A percentile compares a stretch with the other conserved stretches of the same genome.
Conservation (phyloP, 352 stramenopile species). For the Pythium aphanidermatum region DNA sequence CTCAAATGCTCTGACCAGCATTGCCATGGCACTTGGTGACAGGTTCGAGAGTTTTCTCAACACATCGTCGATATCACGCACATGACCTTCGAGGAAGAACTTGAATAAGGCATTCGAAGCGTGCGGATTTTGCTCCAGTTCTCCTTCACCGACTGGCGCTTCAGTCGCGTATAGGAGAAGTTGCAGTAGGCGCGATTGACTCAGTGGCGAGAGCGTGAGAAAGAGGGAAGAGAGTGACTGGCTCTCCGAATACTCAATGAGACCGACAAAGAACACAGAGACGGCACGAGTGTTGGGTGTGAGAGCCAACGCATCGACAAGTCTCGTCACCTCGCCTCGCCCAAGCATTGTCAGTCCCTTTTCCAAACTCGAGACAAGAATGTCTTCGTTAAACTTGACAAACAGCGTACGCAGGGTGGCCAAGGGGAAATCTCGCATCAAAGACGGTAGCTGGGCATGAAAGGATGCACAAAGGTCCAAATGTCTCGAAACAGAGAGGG, state of each 20-base stretch:
- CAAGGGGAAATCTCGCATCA: conserved; percentile 47
- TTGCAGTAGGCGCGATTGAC: conserved; percentile 16
- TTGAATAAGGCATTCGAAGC: conserved; percentile 30
- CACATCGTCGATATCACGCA: conserved; percentile 30
- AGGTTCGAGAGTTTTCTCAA: conserved; percentile 42
- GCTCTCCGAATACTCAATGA: conserved; percentile 29
- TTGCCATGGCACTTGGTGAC: conserved; percentile 9
- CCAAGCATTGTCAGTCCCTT: conserved; percentile 28
- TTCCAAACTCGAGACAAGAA: conserved; percentile 31
- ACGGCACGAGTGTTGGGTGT: conserved; percentile 21
- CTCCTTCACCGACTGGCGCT: no score
- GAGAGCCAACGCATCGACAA: conserved; percentile 37
- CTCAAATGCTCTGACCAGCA: conserved; percentile 24
- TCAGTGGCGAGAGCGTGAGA: conserved; percentile 29
- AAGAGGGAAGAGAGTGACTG: conserved; percentile 36
- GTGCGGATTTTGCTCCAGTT: background rate
- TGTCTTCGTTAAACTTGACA: conserved; percentile 45
- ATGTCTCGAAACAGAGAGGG: conserved; percentile 23
- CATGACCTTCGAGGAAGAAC: conserved; percentile 38
- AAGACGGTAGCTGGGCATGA: conserved; percentile 17
- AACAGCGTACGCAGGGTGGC: conserved; percentile 44
- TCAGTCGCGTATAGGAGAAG: conserved; percentile 1
- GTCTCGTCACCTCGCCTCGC: conserved; percentile 36
- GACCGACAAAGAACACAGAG: conserved; percentile 31
- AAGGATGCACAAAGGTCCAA: conserved; percentile 35